phyloP scores from a whole-genome alignment of 1,284 basidiomycete genomes.

The Malassezia sympodialis region DNA sequence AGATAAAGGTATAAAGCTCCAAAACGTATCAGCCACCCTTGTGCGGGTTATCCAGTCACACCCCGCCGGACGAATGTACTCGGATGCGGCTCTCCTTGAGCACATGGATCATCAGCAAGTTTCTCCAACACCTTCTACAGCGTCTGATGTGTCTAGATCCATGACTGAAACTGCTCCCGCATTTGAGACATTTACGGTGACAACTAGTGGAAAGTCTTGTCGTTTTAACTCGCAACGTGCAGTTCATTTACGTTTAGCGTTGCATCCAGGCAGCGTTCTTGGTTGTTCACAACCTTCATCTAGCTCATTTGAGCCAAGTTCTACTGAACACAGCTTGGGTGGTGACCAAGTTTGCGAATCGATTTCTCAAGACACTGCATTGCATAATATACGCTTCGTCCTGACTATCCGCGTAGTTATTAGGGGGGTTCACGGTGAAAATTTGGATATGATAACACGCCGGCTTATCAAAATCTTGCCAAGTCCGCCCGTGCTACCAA shows the following conservation, averaged over 20 bases:
- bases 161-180: neutral
- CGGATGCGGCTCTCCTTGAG: slow-evolving; percentile 3
- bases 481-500: slow-evolving; percentile 22
- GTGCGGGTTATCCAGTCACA: slow-evolving; percentile 35
- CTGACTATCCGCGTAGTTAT: slow-evolving; percentile 35
- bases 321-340: slow-evolving; percentile 36
- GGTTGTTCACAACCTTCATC: neutral
- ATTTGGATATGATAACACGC: slow-evolving; percentile 27
- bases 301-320: slow-evolving; percentile 24
- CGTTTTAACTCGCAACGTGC: slow-evolving; percentile 36
- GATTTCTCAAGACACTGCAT: slow-evolving; percentile 39
- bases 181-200: neutral
- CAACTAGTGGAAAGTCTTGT: slow-evolving; percentile 40
- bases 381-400: slow-evolving; percentile 41
- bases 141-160: neutral
- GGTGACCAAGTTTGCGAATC: slow-evolving; percentile 43
- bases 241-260: slow-evolving; percentile 28
- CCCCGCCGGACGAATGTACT: neutral
- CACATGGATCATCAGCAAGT: neutral
- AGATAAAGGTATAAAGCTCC: slow-evolving; percentile 32
- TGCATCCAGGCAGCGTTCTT: slow-evolving; percentile 24
- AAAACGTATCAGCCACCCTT: slow-evolving; percentile 37
- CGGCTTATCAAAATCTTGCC: slow-evolving; percentile 32
- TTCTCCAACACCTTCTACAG: neutral
- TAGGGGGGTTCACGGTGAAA: slow-evolving; percentile 21